Conservation (phyloP, 2,329 filamentous ascomycete genomes). For the Alternaria longipes region DNA sequence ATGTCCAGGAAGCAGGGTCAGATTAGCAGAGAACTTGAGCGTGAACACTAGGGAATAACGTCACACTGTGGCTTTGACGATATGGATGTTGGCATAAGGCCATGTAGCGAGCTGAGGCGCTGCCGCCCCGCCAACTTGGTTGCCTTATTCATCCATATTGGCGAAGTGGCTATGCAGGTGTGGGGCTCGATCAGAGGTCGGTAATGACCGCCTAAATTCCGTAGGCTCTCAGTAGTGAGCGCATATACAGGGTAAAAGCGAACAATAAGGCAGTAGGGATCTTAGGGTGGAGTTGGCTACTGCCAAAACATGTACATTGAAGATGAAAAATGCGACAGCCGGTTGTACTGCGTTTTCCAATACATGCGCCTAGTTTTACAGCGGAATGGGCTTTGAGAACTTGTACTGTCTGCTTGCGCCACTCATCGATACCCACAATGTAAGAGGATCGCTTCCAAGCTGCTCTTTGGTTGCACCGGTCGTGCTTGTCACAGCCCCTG, state of each 20-base stretch:
- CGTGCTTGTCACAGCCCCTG: slow-evolving; percentile 54
- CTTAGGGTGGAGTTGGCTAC: not conserved
- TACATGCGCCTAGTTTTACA: slow-evolving; percentile 26
- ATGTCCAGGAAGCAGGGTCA: no score
- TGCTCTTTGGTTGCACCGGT: slow-evolving; percentile 60
- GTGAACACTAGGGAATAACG: not conserved
- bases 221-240: not conserved
- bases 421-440: slow-evolving; percentile 52
- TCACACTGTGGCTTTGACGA: not conserved
- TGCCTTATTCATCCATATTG: slow-evolving; percentile 12
- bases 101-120: not conserved
- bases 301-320: slow-evolving; percentile 15
- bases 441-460: slow-evolving; percentile 59
- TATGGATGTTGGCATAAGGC: not conserved
- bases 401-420: slow-evolving; percentile 48
- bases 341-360: slow-evolving; percentile 1
- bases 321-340: slow-evolving; percentile 2
- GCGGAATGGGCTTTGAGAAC: slow-evolving; percentile 37
- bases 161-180: slow-evolving; percentile 18
- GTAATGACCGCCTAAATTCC: slow-evolving; percentile 10
- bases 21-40: not conserved
- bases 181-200: not conserved
- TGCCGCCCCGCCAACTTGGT: not conserved
- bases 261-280: not conserved
- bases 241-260: not conserved